Evolutionary conservation across 2,329 filamentous ascomycete species (phyloP).

Genomic region (Colletotrichum viniferum): DNA sequence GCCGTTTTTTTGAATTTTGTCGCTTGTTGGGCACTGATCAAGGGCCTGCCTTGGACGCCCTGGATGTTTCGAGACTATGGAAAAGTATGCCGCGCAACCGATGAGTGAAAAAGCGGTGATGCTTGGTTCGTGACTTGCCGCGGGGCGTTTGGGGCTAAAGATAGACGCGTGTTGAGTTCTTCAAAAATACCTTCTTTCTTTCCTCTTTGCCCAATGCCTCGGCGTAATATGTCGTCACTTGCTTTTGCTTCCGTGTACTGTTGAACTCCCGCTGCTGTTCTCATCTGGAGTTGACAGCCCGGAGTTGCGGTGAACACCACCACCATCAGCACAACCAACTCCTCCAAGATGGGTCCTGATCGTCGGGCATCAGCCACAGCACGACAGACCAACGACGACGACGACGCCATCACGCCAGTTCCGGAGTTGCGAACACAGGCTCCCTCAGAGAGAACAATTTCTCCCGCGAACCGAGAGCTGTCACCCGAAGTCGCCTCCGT

Average conservation of each 20-base stretch:
- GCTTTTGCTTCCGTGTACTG: neutral
- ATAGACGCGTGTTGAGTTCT: neutral
- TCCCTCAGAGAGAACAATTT: neutral
- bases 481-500: neutral
- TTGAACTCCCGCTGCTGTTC: neutral
- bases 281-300: neutral
- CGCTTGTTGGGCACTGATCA: neutral
- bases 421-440: neutral
- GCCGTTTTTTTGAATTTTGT: neutral
- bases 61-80: neutral
- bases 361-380: neutral
- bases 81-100: neutral
- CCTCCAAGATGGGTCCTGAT: neutral
- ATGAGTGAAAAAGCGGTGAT: neutral
- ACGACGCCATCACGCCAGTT: neutral
- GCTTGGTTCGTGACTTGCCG: neutral
- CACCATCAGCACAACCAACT: neutral
- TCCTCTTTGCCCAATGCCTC: neutral
- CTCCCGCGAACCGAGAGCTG: neutral
- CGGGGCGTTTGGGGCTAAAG: neutral
- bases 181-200: neutral
- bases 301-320: neutral
- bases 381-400: neutral
- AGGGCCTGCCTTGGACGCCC: neutral
- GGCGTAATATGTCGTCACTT: neutral